Conservation (phyloP, 2,329 filamentous ascomycete genomes). For the Neonectria sp. region DNA sequence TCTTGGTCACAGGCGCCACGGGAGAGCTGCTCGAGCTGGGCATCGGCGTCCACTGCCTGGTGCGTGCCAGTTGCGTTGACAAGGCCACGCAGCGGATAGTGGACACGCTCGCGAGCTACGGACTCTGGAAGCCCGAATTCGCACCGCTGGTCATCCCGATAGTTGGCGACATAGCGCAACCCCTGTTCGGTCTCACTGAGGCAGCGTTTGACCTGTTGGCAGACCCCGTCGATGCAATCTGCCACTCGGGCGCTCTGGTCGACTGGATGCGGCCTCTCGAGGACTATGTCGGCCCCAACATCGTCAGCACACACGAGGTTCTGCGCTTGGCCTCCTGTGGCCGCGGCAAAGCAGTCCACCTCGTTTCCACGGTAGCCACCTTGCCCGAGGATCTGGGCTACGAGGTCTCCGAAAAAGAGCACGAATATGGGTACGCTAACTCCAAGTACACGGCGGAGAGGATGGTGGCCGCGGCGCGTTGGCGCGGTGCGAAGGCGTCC, state of each 20-base stretch:
- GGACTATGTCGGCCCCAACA: neutral
- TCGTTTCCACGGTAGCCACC: neutral
- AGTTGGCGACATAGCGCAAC: too few relatives aligned
- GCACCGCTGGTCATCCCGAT: too few relatives aligned
- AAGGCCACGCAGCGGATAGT: too few relatives aligned
- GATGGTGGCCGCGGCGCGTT: neutral
- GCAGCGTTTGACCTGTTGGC: neutral
- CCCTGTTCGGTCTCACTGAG: too few relatives aligned
- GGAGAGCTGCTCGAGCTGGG: too few relatives aligned
- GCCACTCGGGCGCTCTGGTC: neutral
- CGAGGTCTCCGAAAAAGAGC: neutral
- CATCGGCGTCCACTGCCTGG: too few relatives aligned
- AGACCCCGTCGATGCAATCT: neutral
- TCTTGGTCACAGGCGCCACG: too few relatives aligned
- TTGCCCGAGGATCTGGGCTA: neutral
- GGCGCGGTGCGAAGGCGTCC: neutral
- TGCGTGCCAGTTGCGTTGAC: too few relatives aligned
- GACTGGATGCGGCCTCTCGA: conserved; percentile 1
- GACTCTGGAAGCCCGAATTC: too few relatives aligned
- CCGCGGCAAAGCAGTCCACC: neutral
- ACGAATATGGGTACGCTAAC: neutral
- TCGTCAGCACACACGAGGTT: neutral
- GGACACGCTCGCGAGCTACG: too few relatives aligned
- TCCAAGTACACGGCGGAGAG: neutral
- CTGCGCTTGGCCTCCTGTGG: neutral